Base-by-base conservation (phyloP, 164 flowering plant species). In the Piper betle region DNA sequence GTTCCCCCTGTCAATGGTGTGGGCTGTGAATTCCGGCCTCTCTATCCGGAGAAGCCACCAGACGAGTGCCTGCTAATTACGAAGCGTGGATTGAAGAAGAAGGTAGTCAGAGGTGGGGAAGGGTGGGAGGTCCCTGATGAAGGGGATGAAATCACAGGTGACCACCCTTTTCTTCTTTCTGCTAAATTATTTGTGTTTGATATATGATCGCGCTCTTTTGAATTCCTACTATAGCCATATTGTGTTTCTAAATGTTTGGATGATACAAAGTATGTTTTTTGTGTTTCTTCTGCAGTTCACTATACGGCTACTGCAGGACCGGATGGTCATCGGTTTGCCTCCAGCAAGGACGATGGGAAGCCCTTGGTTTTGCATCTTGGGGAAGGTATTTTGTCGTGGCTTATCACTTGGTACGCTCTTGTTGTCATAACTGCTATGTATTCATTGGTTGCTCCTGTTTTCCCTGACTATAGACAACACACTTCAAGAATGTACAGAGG, bases 401-500 rank as follows among this genome's bases (percentile, higher is more conserved):
- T 25, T n/a, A 16, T 54, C 3, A 15, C 57, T 25, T 18, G 33
- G 20, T 18, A 0, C 2, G 4, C 7, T 20, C 7, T 18, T 54
- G 18, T 10, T 17, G 6, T 54, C 2, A 4, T 10, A 18, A 20
- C 57, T n/a, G 16, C 3, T 25, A 8, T 10, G 1, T 4, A 54
- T 10, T 3, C 50, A 12, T 12, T 10, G 7, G 15, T 46, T 8
- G 12, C 15, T 3, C 15, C 3, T 15, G 1, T 38, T n/a, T 59
- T 37, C 19, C 46, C 53, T 40, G 11, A 40, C 55, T 58, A 58
- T 69, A 69, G 75, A 66, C 6, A 52, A 17, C 25, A 43, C 62
- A 55, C 57, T 72, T 40, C 60, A 66, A 66, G 75, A 64, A 52
- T 72, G 72, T 57, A 63, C 55, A 20, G 72, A 72, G 60, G 75